Percentiles rank a stretch among this genome's conserved stretches.
Evolutionary conservation across 116 monocot genomes (phyloP).

Genomic region (Phalaenopsis hybrid): DNA sequence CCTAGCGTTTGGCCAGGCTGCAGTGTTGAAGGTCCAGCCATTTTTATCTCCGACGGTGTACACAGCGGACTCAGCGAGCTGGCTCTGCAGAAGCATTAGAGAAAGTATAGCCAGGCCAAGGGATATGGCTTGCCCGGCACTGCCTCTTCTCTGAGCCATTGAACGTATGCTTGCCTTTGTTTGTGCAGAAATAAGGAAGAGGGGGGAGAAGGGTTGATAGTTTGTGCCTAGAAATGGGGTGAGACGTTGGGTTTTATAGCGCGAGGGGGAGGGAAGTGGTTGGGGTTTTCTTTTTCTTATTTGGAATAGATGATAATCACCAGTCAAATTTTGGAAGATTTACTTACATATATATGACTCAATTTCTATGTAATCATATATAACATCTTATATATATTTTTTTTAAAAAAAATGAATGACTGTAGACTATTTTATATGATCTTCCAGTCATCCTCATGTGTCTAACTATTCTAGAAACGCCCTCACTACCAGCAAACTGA

Average conservation of each 20-base stretch:
- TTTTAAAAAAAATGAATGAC: too few species aligned
- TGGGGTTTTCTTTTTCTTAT: too few species aligned
- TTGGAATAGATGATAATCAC: too few species aligned
- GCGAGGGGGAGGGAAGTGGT: neutral
- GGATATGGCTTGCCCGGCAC: slow-evolving; percentile 16
- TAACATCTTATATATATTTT: too few species aligned
- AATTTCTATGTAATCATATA: too few species aligned
- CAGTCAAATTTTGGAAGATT: too few species aligned
- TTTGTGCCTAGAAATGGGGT: neutral
- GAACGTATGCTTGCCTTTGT: neutral
- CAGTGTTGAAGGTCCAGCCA: slow-evolving; percentile 55
- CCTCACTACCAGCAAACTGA: too few species aligned
- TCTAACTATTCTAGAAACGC: too few species aligned
- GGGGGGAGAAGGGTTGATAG: neutral
- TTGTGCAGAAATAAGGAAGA: neutral
- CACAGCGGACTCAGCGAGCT: slow-evolving; percentile 23
- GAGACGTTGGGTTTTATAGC: neutral
- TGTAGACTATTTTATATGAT: too few species aligned
- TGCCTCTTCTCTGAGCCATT: slow-evolving; percentile 46
- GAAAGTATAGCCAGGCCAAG: slow-evolving; percentile 11
- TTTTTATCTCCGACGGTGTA: slow-evolving; percentile 39
- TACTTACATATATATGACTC: too few species aligned
- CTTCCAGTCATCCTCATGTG: too few species aligned
- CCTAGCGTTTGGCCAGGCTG: slow-evolving; percentile 18
- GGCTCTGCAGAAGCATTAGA: slow-evolving; percentile 12